Conservation (phyloP, 805 yeast species). For the Candida sphagnicola region DNA sequence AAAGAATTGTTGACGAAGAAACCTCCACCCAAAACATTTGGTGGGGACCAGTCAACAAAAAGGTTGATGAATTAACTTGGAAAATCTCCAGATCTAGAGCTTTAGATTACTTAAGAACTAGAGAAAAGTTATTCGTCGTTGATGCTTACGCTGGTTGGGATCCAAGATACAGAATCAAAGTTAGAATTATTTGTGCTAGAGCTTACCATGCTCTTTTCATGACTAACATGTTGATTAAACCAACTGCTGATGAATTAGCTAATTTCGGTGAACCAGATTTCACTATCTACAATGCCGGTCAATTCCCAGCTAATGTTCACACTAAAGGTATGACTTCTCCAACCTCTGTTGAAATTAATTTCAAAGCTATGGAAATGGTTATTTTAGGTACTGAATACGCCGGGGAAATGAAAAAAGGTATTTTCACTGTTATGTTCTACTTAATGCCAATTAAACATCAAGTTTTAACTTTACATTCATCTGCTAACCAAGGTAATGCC, state of each 20-base stretch:
- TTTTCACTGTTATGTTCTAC: slow-evolving; percentile 98
- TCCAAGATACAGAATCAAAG: slow-evolving; percentile 93
- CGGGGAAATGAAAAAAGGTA: slow-evolving; percentile 99
- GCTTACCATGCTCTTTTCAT: slow-evolving; percentile 97
- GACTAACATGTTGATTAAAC: slow-evolving; percentile 97
- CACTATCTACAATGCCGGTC: slow-evolving; percentile 98
- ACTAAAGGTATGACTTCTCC: slow-evolving; percentile 97
- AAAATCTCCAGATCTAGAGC: slow-evolving; percentile 94
- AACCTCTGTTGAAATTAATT: slow-evolving; percentile 93
- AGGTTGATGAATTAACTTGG: slow-evolving; percentile 93
- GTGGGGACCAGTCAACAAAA: slow-evolving; percentile 99
- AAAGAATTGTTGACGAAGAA: slow-evolving; percentile 94
- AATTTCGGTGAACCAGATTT: slow-evolving; percentile 96
- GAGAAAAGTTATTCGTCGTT: slow-evolving; percentile 88
- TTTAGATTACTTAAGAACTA: slow-evolving; percentile 91
- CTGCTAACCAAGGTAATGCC: slow-evolving; percentile 84
- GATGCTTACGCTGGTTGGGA: slow-evolving; percentile 99
- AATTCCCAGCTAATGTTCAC: slow-evolving; percentile 95
- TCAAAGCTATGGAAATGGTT: slow-evolving; percentile 98
- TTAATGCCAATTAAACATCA: slow-evolving; percentile 93
- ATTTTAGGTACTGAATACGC: slow-evolving; percentile 98
- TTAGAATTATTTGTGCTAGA: slow-evolving; percentile 93
- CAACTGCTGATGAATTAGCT: slow-evolving; percentile 82
- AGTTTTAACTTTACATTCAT: slow-evolving; percentile 90
- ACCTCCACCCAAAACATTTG: slow-evolving; percentile 80